Evolutionary conservation across 495 filamentous ascomycete genomes (phyloP), one percentile per base, ranked within the genome.

Genomic region (Cercophora newfieldiana): DNA sequence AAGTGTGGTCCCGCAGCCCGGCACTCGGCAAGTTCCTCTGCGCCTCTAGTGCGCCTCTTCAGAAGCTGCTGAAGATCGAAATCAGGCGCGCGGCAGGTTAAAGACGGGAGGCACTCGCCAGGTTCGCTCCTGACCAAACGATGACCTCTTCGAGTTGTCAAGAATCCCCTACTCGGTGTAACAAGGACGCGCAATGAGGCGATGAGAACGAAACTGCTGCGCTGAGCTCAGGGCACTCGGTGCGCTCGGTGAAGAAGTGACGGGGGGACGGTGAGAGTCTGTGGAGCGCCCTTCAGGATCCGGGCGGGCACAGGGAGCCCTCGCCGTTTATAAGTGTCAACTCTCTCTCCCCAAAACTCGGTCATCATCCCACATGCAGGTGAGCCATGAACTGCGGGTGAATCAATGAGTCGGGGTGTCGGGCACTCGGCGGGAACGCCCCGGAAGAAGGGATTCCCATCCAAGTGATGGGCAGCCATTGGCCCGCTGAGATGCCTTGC

Each of bases 31-130:
- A 61, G 33, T 37, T 50, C 18, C 44, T 21, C 30, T 49, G 59
- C 37, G 21, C 2, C 33, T 60, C 18, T 29, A 24, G 4, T 19
- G 37, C 25, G 44, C 25, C 10, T 29, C 44, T 16, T 48, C 33
- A 24, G 56, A 29, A 55, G 48, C 7, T 30, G 37, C 24, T 33
- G 29, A 47, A 48, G 19, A n/a, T 31, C 25, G 8, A 24, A 47
- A 57, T 37, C 67, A 72, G 65, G 68, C 73, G 73, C 73, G 71
- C 69, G 71, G 66, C 69, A 71, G 69, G 69, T 37, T 44, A 21
- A 24, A 51, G 8, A 37, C 33, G 16, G 30, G 12, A 4, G 53
- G 14, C 25, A 26, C 12, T n/a, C 18, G 28, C 25, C 10, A 33
- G n/a, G n/a, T 33, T 14, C 10, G 37, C 37, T 44, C 3, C 4